These are phyloP conservation scores for Pythium dissotocum DNA, from an alignment of 352 stramenopile species.

Conservation along the genomic window DNA sequence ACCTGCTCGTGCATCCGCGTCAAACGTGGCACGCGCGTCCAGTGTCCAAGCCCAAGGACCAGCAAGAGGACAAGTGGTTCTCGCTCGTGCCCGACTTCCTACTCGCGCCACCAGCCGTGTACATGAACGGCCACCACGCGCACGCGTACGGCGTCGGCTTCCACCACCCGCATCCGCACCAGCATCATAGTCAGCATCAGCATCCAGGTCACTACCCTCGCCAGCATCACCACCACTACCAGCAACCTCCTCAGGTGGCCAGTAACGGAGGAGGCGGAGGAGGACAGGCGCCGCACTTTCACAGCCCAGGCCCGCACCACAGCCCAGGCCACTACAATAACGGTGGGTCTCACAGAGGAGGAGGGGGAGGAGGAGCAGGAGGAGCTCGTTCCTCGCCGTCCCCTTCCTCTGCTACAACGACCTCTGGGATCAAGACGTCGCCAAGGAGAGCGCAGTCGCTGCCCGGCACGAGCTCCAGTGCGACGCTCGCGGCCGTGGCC, in stretches of 20 bases:
- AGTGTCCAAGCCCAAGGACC: slow-evolving; percentile 10
- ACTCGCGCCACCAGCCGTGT: slow-evolving; percentile 11
- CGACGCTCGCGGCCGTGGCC: slow-evolving; percentile 3
- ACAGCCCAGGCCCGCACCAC: background rate
- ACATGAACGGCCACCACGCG: background rate
- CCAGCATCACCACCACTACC: slow-evolving; percentile 1
- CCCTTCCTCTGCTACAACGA: slow-evolving; percentile 1
- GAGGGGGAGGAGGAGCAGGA: background rate
- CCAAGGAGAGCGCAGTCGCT: slow-evolving; percentile 31
- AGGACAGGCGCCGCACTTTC: slow-evolving; percentile 1
- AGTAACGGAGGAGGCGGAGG: background rate
- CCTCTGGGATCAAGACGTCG: slow-evolving; percentile 21
- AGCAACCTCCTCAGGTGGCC: background rate
- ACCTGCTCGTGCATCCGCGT: slow-evolving; percentile 76
- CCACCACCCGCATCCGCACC: slow-evolving; percentile 12
- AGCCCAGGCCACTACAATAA: slow-evolving; percentile 1
- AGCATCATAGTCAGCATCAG: background rate
- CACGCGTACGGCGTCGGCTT: slow-evolving; percentile 9
- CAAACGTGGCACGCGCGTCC: slow-evolving; percentile 57
- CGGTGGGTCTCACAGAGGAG: background rate
- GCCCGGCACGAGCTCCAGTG: slow-evolving; percentile 2
- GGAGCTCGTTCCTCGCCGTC: too few species aligned
- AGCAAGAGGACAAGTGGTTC: slow-evolving; percentile 17
- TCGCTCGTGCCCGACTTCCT: slow-evolving; percentile 27
- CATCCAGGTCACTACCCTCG: slow-evolving; percentile 5